Conservation (phyloP, 2,329 filamentous ascomycete genomes). For the Fusarium poae region DNA sequence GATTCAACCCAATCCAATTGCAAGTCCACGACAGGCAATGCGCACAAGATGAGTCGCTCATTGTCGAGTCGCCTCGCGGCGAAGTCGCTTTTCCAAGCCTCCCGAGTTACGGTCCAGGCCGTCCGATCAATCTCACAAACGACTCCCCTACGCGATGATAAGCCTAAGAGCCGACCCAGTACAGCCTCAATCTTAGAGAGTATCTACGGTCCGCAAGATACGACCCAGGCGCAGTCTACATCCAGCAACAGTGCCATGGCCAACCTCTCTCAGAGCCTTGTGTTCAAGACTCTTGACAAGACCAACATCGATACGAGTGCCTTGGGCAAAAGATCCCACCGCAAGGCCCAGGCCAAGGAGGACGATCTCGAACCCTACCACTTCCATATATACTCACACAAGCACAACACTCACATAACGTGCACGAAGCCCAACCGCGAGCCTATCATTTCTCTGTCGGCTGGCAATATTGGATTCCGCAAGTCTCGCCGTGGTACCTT, state of each 20-base stretch:
- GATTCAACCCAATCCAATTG: conserved; percentile 21
- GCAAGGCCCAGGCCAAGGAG: conserved; percentile 50
- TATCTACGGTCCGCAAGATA: conserved; percentile 51
- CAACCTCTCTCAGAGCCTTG: conserved; percentile 55
- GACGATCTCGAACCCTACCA: conserved; percentile 76
- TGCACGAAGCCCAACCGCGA: conserved; percentile 85
- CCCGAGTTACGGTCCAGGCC: conserved; percentile 43
- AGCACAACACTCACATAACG: conserved; percentile 96
- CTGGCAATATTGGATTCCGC: conserved; percentile 91
- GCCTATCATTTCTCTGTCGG: conserved; percentile 82
- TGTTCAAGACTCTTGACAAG: conserved; percentile 56
- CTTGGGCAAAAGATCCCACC: conserved; percentile 44
- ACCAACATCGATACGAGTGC: conserved; percentile 52
- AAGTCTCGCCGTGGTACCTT: conserved; percentile 85
- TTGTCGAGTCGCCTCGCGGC: conserved; percentile 59
- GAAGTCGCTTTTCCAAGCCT: conserved; percentile 53
- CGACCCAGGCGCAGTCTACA: conserved; percentile 26
- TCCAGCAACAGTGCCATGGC: conserved; percentile 51
- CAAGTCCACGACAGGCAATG: conserved; percentile 46
- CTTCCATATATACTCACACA: conserved; percentile 86
- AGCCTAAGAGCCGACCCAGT: conserved; percentile 46
- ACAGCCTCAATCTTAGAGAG: conserved; percentile 52
- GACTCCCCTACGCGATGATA: conserved; percentile 49
- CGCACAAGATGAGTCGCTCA: conserved; percentile 60
- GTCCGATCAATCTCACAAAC: conserved; percentile 59